Base-by-base conservation (phyloP, 2,329 filamentous ascomycete genomes). In the Alternaria triticimaculans region DNA sequence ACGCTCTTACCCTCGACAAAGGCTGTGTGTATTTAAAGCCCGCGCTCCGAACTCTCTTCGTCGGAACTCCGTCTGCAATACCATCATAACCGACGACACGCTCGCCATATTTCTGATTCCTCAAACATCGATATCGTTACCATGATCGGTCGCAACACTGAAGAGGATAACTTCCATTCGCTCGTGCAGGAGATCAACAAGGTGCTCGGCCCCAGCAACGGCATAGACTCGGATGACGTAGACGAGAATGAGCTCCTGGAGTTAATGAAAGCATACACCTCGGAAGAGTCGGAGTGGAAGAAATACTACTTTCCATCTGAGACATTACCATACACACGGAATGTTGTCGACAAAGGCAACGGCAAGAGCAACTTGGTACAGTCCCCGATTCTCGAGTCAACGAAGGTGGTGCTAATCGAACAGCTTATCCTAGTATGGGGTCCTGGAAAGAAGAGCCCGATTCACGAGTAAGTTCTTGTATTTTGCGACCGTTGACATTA, bases 391-490 rank as follows among this genome's bases (percentile, higher is more conserved):
- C n/a, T 18, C 54, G 15, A 9, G 14, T 18, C 2, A 8, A 5
- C 30, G 20, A 30, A 44, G 58, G 28, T 37, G 3, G 12, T 33
- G 56, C 67, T 71, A 33, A 72, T 45, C 12, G 46, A 11, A 43
- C 78, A 95, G 92, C 87, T 97, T 66, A 88, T 97, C 51, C 87
- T 97, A 44, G 94, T 97, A 43, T 97, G 94, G 94, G 90, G 89
- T 15, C 94, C 94, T 0, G 91, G 92, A 55, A 93, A 93, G 81
- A 88, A 88, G 41, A 95, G 91, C 72, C 90, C 92, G 11, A 93
- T 97, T 76, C 94, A 97, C 77, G 94, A 97, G 77, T 80, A 74
- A 72, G 78, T 71, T 55, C 54, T 46, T 45, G 69, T 59, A 25
- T 65, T 26, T 21, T 56, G 33, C 43, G 28, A 21, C 54, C n/a